Conservation (phyloP, 2,329 filamentous ascomycete genomes). For the Fonsecaea pedrosoi region DNA sequence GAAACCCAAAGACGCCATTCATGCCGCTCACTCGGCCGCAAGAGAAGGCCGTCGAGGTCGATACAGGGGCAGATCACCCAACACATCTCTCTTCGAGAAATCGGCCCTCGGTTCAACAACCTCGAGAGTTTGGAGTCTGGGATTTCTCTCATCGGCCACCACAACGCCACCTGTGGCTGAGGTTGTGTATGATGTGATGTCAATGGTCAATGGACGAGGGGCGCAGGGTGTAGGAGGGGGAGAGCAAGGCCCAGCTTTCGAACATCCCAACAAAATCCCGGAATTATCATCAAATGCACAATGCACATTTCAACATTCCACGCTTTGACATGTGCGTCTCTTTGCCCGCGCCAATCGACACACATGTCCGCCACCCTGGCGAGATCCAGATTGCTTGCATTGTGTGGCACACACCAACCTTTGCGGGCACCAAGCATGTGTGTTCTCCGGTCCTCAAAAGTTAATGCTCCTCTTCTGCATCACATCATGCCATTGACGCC, state of each 20-base stretch:
- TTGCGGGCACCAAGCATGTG: slow-evolving; percentile 23
- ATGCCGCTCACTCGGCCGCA: not conserved
- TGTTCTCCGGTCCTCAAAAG: slow-evolving; percentile 1
- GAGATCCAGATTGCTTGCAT: slow-evolving; percentile 13
- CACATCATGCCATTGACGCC: not conserved
- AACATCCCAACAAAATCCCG: slow-evolving; percentile 16
- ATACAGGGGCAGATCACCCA: not conserved
- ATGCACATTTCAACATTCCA: not conserved
- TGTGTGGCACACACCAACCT: not conserved
- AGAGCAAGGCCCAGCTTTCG: not conserved
- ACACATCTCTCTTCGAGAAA: not conserved
- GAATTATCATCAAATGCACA: not conserved
- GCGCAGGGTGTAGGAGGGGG: not conserved
- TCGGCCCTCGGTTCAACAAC: not conserved
- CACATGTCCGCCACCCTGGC: slow-evolving; percentile 13
- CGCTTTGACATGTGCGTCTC: slow-evolving; percentile 16
- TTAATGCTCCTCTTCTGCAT: slow-evolving; percentile 12
- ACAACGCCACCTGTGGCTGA: not conserved
- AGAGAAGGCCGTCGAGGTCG: not conserved
- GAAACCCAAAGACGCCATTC: not conserved
- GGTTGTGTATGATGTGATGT: not conserved
- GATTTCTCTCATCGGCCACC: not conserved
- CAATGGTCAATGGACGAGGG: not conserved
- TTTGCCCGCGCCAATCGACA: slow-evolving; percentile 17
- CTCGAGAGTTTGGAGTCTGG: not conserved